These are phyloP conservation scores for Mycena capillaripes DNA, from an alignment of 768 basidiomycete genomes.

Conservation along the genomic window DNA sequence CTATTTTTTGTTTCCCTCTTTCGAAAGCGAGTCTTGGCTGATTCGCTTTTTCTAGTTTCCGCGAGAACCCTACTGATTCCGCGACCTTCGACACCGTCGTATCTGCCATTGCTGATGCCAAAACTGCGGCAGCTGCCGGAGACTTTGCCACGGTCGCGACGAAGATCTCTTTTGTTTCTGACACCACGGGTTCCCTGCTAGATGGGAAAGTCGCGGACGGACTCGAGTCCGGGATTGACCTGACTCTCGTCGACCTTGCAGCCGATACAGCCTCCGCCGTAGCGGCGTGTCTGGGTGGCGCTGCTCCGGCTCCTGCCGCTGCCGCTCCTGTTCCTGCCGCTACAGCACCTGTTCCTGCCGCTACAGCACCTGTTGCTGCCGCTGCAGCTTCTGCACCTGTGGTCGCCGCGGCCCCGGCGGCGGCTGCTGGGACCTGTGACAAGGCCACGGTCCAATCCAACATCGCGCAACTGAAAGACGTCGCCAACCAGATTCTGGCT, in stretches of 20 bases:
- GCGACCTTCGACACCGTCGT: background rate
- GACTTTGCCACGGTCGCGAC: background rate
- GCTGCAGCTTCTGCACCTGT: no score
- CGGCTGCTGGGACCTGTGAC: no score
- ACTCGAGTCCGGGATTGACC: background rate
- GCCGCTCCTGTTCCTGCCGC: no score
- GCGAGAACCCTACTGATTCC: background rate
- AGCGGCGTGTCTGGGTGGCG: background rate
- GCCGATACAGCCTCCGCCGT: background rate
- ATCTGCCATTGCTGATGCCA: constrained; percentile 1
- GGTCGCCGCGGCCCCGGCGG: no score
- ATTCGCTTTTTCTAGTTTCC: background rate
- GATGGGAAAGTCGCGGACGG: background rate
- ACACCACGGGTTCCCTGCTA: background rate
- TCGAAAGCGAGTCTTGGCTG: no score
- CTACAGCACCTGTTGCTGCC: no score
- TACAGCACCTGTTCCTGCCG: no score
- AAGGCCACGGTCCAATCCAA: no score
- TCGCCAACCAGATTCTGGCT: no score
- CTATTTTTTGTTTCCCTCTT: no score
- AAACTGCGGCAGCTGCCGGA: background rate
- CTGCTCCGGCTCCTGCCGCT: no score
- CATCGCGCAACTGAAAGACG: no score
- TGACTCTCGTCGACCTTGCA: background rate
- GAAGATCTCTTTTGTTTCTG: background rate